Evolutionary conservation across 257 asterid species (phyloP).

Genomic region (Schizonepeta tenuifolia): DNA sequence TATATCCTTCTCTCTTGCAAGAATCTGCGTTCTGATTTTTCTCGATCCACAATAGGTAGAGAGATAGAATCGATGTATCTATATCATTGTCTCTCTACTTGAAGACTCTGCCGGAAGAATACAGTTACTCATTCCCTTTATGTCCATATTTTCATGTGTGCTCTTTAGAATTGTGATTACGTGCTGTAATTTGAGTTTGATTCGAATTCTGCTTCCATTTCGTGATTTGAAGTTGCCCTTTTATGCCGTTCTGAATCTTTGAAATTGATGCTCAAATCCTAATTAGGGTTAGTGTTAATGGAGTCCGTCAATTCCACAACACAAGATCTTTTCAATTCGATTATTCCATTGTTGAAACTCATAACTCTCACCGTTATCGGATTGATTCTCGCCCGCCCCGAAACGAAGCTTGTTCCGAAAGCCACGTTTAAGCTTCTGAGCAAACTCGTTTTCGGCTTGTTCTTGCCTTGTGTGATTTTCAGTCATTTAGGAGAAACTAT

Average conservation of each 20-base stretch:
- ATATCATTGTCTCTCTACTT: background rate
- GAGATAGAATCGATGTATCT: background rate
- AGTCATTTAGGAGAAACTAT: constrained; percentile 87
- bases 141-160: background rate
- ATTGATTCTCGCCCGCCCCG: constrained; percentile 76
- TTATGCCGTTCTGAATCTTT: constrained; percentile 1
- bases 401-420: constrained; percentile 71
- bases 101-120: constrained; percentile 24
- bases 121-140: background rate
- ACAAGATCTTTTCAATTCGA: constrained; percentile 59
- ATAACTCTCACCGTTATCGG: constrained; percentile 73
- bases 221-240: background rate
- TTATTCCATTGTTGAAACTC: constrained; percentile 79
- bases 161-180: background rate
- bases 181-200: constrained; percentile 5
- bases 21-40: constrained; percentile 13
- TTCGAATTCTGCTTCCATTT: constrained; percentile 23
- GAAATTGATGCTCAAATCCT: constrained; percentile 29
- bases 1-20: background rate
- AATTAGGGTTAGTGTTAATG: constrained; percentile 40
- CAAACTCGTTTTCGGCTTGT: constrained; percentile 86
- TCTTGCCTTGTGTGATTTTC: constrained; percentile 86
- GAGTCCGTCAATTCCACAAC: constrained; percentile 43
- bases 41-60: no score
- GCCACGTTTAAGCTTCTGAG: constrained; percentile 91